Percentiles rank a stretch among this genome's conserved stretches.
phyloP scores from a whole-genome alignment of 768 basidiomycete genomes.

The Infundibulicybe gibba region DNA sequence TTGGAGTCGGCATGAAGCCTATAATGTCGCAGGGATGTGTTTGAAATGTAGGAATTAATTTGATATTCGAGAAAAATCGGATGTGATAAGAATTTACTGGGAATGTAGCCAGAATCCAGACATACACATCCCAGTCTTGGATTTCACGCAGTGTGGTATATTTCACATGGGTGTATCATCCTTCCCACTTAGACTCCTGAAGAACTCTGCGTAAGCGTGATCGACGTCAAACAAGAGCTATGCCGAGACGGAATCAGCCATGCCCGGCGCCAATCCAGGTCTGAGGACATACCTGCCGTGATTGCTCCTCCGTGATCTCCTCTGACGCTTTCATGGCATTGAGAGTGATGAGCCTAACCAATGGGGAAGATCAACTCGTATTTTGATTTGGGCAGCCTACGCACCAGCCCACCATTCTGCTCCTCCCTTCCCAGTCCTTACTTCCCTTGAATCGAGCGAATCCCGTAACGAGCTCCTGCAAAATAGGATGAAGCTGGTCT shows the following conservation, averaged over 20 bases:
- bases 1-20: no score
- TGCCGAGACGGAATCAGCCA: background rate
- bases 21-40: no score
- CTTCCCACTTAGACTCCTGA: conserved; percentile 63
- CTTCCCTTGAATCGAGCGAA: conserved; percentile 94
- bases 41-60: no score
- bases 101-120: no score
- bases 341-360: conserved; percentile 83
- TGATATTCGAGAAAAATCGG: no score
- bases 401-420: conserved; percentile 90
- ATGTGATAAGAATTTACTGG: no score
- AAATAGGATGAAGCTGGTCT: conserved; percentile 91
- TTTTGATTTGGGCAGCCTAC: conserved; percentile 16
- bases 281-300: conserved; percentile 66
- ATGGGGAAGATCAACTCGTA: background rate
- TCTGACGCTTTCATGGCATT: conserved; percentile 98
- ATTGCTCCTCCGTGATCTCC: conserved; percentile 93
- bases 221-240: conserved; percentile 97
- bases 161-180: conserved; percentile 13
- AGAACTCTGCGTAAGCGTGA: conserved; percentile 93
- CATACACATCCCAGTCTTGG: no score
- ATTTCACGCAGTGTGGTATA: no score
- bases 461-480: conserved; percentile 93
- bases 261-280: background rate
- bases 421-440: conserved; percentile 95